Evolutionary conservation across 768 basidiomycete species (phyloP).

Genomic region (Filobasidium wieringae): DNA sequence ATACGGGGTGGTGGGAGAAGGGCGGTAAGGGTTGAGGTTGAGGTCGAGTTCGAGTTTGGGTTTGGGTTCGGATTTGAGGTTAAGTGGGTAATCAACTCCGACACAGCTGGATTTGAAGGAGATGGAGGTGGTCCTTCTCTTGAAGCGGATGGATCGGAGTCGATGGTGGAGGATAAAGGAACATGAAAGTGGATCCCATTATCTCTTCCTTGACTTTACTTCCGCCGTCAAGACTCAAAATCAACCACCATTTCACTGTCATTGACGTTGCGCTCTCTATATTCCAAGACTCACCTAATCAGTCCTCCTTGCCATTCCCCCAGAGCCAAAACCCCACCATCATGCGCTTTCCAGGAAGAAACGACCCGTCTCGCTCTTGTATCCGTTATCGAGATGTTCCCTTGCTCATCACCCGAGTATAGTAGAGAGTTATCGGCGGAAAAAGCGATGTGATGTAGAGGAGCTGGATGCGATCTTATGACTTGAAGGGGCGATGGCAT

Average conservation of each 20-base stretch:
- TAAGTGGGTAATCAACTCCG: background rate
- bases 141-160: background rate
- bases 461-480: conserved; percentile 58
- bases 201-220: conserved; percentile 33
- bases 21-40: conserved; percentile 22
- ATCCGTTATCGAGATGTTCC: conserved; percentile 64
- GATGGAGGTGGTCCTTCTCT: background rate
- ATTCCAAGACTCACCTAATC: conserved; percentile 59
- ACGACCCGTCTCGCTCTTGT: conserved; percentile 63
- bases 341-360: conserved; percentile 65
- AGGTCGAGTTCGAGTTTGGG: conserved; percentile 43
- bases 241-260: background rate
- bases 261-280: no score
- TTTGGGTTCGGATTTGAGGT: conserved; percentile 40
- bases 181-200: conserved; percentile 31
- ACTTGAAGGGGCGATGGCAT: conserved; percentile 53
- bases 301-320: conserved; percentile 58
- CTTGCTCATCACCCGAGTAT: conserved; percentile 74
- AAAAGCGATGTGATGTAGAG: conserved; percentile 52
- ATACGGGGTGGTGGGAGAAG: conserved; percentile 48
- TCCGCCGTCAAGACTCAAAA: background rate
- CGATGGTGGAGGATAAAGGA: conserved; percentile 6
- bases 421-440: conserved; percentile 65
- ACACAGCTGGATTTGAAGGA: no score
- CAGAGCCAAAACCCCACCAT: conserved; percentile 55